These are phyloP conservation scores for Escovopsis sp. DNA, from an alignment of 2,329 filamentous ascomycete genomes.

Conservation along the genomic window DNA sequence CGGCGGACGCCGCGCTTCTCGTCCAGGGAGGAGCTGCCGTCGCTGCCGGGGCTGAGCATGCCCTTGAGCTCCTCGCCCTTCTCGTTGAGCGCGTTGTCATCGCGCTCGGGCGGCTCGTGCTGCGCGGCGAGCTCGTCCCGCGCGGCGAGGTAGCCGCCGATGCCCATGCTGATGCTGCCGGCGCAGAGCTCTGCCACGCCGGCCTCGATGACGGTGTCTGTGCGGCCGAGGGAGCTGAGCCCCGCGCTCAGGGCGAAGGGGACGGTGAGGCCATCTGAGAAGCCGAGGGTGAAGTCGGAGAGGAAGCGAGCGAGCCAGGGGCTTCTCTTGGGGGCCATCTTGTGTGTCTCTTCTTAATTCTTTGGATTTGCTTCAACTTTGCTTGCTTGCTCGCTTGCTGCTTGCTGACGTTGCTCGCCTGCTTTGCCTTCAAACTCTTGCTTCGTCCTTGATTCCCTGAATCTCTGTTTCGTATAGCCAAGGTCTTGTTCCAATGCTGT, in stretches of 20 bases:
- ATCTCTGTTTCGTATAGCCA: no score
- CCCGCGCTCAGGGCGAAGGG: conserved; percentile 63
- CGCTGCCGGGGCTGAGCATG: conserved; percentile 12
- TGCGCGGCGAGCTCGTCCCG: conserved; percentile 18
- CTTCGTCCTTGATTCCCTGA: background rate
- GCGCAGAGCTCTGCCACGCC: conserved; percentile 58
- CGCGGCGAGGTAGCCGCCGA: conserved; percentile 54
- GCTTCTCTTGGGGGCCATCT: conserved; percentile 11
- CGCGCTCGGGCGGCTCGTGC: no score
- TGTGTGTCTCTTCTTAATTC: background rate
- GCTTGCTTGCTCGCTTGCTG: no score
- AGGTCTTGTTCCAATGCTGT: no score
- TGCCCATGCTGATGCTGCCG: conserved; percentile 59
- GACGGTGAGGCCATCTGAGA: conserved; percentile 60
- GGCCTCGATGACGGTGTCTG: conserved; percentile 49
- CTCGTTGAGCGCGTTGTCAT: no score
- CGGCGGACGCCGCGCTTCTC: conserved; percentile 11
- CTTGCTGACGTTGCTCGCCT: no score
- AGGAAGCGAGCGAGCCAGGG: conserved; percentile 28
- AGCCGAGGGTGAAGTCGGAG: conserved; percentile 55
- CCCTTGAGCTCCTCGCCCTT: conserved; percentile 10
- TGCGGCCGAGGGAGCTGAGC: conserved; percentile 44
- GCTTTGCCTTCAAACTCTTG: background rate
- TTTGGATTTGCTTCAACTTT: background rate
- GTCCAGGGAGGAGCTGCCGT: conserved; percentile 5